Conservation (phyloP, 495 filamentous ascomycete genomes). For the Trichoderma asperelloides region DNA sequence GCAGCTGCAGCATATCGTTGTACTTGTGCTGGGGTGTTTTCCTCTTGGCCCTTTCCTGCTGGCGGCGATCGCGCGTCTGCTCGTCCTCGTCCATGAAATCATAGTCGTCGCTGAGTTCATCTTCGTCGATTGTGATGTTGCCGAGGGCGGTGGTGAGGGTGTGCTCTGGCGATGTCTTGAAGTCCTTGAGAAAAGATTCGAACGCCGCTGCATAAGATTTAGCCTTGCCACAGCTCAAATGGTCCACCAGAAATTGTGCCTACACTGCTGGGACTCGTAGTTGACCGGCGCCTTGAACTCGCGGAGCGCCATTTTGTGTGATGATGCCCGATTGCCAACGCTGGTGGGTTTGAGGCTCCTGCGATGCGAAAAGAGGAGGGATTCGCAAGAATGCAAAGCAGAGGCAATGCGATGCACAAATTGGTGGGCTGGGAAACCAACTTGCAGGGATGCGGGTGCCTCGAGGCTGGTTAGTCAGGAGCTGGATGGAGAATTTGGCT, state of each 20-base stretch:
- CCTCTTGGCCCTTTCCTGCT: constrained; percentile 32
- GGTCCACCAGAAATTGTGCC: constrained; percentile 15
- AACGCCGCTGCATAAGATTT: constrained; percentile 53
- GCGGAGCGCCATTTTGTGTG: constrained; percentile 61
- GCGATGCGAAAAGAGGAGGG: not conserved
- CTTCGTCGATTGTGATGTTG: constrained; percentile 77
- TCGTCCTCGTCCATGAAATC: constrained; percentile 89
- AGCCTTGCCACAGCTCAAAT: constrained; percentile 10
- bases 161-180: constrained; percentile 76
- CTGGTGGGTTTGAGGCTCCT: not conserved
- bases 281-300: constrained; percentile 67
- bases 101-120: constrained; percentile 85
- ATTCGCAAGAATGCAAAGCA: not conserved
- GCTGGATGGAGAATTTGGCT: not conserved
- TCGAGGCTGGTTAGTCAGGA: not conserved
- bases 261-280: constrained; percentile 76
- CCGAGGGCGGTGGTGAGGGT: constrained; percentile 67
- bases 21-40: constrained; percentile 72
- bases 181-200: constrained; percentile 75
- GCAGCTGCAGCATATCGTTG: constrained; percentile 77
- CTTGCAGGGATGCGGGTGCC: constrained; percentile 8
- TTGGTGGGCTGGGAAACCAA: constrained; percentile 12
- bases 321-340: not conserved
- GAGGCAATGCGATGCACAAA: constrained; percentile 6
- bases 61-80: constrained; percentile 37